Base-by-base conservation (phyloP, 2,329 filamentous ascomycete genomes). In the Hymenoscyphus scutula region DNA sequence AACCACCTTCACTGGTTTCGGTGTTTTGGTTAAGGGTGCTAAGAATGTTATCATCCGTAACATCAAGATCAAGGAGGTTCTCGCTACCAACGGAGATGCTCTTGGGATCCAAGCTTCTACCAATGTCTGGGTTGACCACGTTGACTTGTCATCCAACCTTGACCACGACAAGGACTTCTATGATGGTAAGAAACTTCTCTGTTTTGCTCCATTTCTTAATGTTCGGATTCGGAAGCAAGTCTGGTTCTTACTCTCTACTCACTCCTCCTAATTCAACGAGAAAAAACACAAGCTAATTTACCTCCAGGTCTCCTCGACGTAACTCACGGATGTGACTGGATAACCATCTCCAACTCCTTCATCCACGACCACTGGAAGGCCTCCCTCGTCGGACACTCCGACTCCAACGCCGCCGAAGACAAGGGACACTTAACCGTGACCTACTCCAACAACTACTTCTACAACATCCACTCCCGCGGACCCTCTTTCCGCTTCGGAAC, bases 91-190 rank as follows among this genome's bases (percentile, higher is more conserved):
- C 65, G 85, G 85, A 23, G 86, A 88, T 68, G 83, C 82, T 62
- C 81, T 89, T 67, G 82, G 80, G 65, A 82, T 88, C 63, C 81
- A 87, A 74, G 73, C 72, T 17, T 80, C 81, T 59, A 82, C 73
- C 62, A 86, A 87, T 67, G 78, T 86, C 70, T 90, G 87, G 87
- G 77, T 90, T 57, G 87, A 90, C 76, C 87, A 89, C 77, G 80
- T 81, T 72, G 87, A 90, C 66, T 79, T 90, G 25, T 85, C 82
- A 4, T 85, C 83, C 27, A 82, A 89, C 75, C 71, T 73, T 37
- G 77, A 81, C 69, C 78, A 84, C 72, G 84, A 81, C 78, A 90
- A 90, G 32, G 32, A 29, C 27, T 29, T 3, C 27, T 29, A 29
- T 29, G 27, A 29, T 29, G 27, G 27, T 29, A 29, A 29, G 27